A percentile compares a stretch with the other conserved stretches of the same genome.
These are phyloP conservation scores for Gastrolobium bilobum DNA, from an alignment of 306 rosid species.

Conservation along the genomic window DNA sequence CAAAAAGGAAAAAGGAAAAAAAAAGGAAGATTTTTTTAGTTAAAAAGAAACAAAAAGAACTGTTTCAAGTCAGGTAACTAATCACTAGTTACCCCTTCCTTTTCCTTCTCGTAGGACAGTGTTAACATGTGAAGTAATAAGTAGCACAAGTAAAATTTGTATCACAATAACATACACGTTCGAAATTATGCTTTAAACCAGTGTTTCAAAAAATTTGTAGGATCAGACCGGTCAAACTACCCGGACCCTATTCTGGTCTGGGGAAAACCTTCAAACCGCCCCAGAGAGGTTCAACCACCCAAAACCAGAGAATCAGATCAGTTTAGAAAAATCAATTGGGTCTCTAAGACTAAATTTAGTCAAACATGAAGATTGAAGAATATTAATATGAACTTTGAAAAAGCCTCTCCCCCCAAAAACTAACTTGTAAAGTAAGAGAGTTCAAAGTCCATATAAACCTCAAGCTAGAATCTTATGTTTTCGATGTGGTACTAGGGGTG, in stretches of 20 bases:
- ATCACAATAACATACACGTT: slow-evolving; percentile 5
- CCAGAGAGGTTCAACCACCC: not conserved
- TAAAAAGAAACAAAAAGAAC: slow-evolving; percentile 1
- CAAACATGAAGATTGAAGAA: slow-evolving; percentile 4
- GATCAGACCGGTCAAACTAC: not conserved
- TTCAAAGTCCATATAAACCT: too few relatives aligned
- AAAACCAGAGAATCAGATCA: slow-evolving; percentile 13
- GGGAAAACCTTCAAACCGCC: not conserved
- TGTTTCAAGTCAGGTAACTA: not conserved
- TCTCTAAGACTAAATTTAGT: not conserved
- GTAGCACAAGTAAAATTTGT: not conserved
- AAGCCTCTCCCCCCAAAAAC: too few relatives aligned
- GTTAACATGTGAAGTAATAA: slow-evolving; percentile 26
- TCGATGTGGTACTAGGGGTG: too few relatives aligned
- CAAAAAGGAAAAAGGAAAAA: not conserved
- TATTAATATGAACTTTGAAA: too few relatives aligned
- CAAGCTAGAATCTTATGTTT: too few relatives aligned
- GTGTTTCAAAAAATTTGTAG: not conserved
- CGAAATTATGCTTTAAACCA: not conserved
- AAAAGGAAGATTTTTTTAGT: not conserved
- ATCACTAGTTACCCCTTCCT: not conserved
- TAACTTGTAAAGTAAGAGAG: too few relatives aligned
- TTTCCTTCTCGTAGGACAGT: not conserved
- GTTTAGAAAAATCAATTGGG: not conserved
- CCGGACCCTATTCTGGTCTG: not conserved